A percentile compares a stretch with the other conserved stretches of the same genome.
phyloP scores from a whole-genome alignment of 1,284 basidiomycete genomes.

The Austroboletus olivaceoglutinosus region DNA sequence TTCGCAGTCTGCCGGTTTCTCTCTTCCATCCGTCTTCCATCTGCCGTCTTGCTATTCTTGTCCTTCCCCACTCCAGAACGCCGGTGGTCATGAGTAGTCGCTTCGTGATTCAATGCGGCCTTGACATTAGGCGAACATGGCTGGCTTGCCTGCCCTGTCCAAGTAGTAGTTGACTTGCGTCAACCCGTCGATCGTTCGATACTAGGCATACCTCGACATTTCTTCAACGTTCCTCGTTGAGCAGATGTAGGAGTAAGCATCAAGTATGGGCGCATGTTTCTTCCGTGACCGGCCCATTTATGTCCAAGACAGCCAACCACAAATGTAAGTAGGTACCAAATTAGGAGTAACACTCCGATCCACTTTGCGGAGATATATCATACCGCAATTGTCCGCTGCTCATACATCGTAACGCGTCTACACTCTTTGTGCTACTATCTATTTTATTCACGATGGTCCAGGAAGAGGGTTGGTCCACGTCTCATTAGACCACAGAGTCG shows the following conservation, averaged over 20 bases:
- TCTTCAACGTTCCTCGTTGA: slow-evolving; percentile 20
- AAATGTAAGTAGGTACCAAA: slow-evolving; percentile 4
- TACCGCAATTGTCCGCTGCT: background rate
- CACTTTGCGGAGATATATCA: background rate
- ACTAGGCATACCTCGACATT: slow-evolving; percentile 23
- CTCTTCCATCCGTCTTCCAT: background rate
- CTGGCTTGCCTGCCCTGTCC: slow-evolving; percentile 17
- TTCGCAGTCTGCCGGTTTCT: slow-evolving; percentile 12
- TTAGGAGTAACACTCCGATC: slow-evolving; percentile 1
- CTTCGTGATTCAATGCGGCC: slow-evolving; percentile 24
- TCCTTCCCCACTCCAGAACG: slow-evolving; percentile 19
- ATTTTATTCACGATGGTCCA: slow-evolving; percentile 54
- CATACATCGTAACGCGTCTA: background rate
- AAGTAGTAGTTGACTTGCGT: slow-evolving; percentile 1
- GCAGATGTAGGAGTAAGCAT: slow-evolving; percentile 23
- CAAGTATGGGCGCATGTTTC: slow-evolving; percentile 11
- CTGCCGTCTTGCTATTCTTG: slow-evolving; percentile 6
- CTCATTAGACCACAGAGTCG: slow-evolving; percentile 75
- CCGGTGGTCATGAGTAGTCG: slow-evolving; percentile 19
- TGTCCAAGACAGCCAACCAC: slow-evolving; percentile 19
- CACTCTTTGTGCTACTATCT: background rate
- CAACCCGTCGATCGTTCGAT: background rate
- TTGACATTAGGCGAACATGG: slow-evolving; percentile 14
- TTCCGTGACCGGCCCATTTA: slow-evolving; percentile 17
- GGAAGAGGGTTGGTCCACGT: slow-evolving; percentile 74